Conservation (phyloP, 441 rosid species). For the Dalechampia spathulata region DNA sequence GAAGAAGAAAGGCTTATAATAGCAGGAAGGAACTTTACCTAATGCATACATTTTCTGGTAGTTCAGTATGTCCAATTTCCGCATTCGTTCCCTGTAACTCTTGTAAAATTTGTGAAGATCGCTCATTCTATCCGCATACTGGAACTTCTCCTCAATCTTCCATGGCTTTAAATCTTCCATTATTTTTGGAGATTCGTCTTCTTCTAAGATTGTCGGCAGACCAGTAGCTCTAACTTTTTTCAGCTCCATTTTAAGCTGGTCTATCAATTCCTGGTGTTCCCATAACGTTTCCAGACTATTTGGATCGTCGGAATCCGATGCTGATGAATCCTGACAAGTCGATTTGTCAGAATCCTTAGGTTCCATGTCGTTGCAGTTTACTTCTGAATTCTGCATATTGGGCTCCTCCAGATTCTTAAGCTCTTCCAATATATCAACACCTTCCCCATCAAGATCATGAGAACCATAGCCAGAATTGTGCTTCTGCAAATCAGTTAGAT, state of each 20-base stretch:
- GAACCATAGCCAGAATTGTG: slow-evolving; percentile 14
- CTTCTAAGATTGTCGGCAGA: slow-evolving; percentile 75
- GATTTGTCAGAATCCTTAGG: slow-evolving; percentile 7
- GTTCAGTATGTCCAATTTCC: slow-evolving; percentile 79
- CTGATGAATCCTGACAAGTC: slow-evolving; percentile 12
- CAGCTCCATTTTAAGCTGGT: slow-evolving; percentile 82
- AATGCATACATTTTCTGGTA: slow-evolving; percentile 88
- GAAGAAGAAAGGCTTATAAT: not conserved
- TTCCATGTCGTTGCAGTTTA: slow-evolving; percentile 3
- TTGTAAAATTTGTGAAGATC: slow-evolving; percentile 82
- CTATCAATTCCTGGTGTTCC: slow-evolving; percentile 94
- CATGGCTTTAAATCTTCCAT: slow-evolving; percentile 83
- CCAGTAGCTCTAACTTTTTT: slow-evolving; percentile 80
- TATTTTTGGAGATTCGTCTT: slow-evolving; percentile 61
- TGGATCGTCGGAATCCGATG: slow-evolving; percentile 30
- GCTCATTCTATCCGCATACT: slow-evolving; percentile 49
- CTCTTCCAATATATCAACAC: slow-evolving; percentile 24
- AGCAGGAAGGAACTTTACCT: slow-evolving; percentile 42
- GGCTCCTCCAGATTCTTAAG: slow-evolving; percentile 21
- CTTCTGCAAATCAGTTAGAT: slow-evolving; percentile 6
- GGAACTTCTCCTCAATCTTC: slow-evolving; percentile 71
- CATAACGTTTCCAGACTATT: slow-evolving; percentile 56
- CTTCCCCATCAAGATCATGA: slow-evolving; percentile 30
- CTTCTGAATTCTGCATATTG: slow-evolving; percentile 11
- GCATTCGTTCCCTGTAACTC: slow-evolving; percentile 82